A percentile compares a stretch with the other conserved stretches of the same genome.
Conservation (phyloP, 371 early-diverging fungal species). For the Sporodiniella umbellata region DNA sequence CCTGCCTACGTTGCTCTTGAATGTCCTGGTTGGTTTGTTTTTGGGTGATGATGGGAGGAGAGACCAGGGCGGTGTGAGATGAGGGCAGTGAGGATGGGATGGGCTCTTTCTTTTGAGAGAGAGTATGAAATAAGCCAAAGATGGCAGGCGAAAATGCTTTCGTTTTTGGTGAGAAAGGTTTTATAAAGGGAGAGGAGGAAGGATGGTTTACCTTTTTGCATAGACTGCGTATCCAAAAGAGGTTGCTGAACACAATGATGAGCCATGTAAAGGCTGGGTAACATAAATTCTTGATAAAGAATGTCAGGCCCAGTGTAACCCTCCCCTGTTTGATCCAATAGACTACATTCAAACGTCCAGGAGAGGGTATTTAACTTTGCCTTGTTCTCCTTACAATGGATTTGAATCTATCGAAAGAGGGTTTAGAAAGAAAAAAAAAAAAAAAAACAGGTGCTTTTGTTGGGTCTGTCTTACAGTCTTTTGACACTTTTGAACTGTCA, state of each 20-base stretch:
- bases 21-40: too few species aligned
- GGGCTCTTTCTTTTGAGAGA: not conserved
- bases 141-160: not conserved
- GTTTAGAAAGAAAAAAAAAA: not conserved
- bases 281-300: conserved; percentile 9
- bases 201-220: too few species aligned
- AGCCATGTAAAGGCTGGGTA: conserved; percentile 8
- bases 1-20: not conserved
- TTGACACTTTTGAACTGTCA: not conserved
- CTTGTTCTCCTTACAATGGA: not conserved
- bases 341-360: conserved; percentile 13
- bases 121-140: not conserved
- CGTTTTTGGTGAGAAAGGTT: too few species aligned
- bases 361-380: conserved; percentile 1
- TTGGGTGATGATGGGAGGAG: not conserved
- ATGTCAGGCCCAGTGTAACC: conserved; percentile 8
- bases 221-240: too few species aligned
- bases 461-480: not conserved
- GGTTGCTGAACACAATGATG: conserved; percentile 7
- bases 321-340: conserved; percentile 5
- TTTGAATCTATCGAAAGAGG: not conserved
- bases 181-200: too few species aligned
- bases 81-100: too few species aligned
- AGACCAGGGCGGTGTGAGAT: not conserved
- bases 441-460: not conserved